Evolutionary conservation across 192 early-diverging fungal species (phyloP), one percentile per base, ranked within the genome.

Genomic region (Coemansia sp.): DNA sequence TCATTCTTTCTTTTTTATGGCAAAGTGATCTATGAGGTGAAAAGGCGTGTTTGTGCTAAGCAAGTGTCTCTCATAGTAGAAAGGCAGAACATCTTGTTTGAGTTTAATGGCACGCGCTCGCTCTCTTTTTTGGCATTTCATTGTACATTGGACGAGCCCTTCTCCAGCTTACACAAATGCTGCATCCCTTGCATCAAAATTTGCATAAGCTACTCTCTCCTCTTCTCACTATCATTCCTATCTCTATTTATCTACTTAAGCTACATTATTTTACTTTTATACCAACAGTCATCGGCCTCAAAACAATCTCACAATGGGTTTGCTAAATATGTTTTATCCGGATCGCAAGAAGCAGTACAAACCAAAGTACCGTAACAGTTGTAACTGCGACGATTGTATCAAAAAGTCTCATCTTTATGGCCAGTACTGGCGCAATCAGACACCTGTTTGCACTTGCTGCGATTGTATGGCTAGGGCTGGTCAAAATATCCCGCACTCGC

Each of bases 391-490:
- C 65, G 75, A 77, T 34, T 82, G 80, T 57, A 24, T 77, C 4
- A 24, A 55, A 0, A 64, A 72, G 5, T 6, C 55, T 18, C 72
- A 73, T 39, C 66, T 36, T 11, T 82, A 82, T 69, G 80, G 80
- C 44, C 55, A 82, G 31, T 46, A 66, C 44, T 82, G 80, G 80
- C 58, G 80, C 5, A 65, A 76, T 66, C n/a, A 71, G 36, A 82
- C 80, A 13, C 80, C 80, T 11, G 40, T 76, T 6, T 82, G 80
- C 62, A 76, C 71, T 18, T 82, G 80, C 66, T 82, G 80, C 69
- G 80, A 82, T 66, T 82, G 80, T 62, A 82, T 82, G 80, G 67
- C 80, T 6, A 68, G 69, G 13, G 80, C 80, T 5, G 80, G 80
- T 11, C 74, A 69, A 41, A 69, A 71, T 65, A 70, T 82, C 20